Conservation (phyloP, 495 filamentous ascomycete species). For the Lasiosphaeria hispida region DNA sequence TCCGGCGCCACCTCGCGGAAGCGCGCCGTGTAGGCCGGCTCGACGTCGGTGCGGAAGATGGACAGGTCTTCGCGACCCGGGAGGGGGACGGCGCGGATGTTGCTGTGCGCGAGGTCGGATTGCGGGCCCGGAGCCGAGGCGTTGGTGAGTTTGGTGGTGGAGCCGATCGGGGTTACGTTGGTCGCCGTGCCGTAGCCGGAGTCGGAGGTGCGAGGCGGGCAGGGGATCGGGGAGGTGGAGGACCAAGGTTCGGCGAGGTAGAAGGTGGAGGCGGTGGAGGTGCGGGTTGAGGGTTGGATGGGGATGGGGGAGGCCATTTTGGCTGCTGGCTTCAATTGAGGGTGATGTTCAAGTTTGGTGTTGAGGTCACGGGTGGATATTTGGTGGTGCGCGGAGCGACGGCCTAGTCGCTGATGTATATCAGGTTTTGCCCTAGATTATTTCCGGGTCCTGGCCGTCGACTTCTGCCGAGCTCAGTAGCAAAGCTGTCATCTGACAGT, state of each 20-base stretch:
- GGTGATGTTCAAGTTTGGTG: too few relatives aligned
- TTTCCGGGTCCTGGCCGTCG: too few relatives aligned
- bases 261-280: neutral
- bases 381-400: too few relatives aligned
- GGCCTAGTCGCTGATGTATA: too few relatives aligned
- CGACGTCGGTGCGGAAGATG: neutral
- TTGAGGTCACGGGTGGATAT: too few relatives aligned
- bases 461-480: too few relatives aligned
- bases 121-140: neutral
- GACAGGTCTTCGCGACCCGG: slow-evolving; percentile 3
- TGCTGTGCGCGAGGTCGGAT: neutral
- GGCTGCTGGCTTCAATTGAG: too few relatives aligned
- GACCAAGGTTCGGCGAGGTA: neutral
- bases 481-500: too few relatives aligned
- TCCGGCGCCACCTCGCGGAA: slow-evolving; percentile 7
- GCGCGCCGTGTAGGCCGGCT: neutral
- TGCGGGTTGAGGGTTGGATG: too few relatives aligned
- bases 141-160: neutral
- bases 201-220: neutral
- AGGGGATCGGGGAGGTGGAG: neutral
- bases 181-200: neutral
- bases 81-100: neutral
- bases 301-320: too few relatives aligned
- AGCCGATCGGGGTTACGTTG: neutral
- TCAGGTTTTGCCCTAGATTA: too few relatives aligned